Evolutionary conservation across 805 yeast genomes (phyloP).

Genomic region (Candida railenensis): DNA sequence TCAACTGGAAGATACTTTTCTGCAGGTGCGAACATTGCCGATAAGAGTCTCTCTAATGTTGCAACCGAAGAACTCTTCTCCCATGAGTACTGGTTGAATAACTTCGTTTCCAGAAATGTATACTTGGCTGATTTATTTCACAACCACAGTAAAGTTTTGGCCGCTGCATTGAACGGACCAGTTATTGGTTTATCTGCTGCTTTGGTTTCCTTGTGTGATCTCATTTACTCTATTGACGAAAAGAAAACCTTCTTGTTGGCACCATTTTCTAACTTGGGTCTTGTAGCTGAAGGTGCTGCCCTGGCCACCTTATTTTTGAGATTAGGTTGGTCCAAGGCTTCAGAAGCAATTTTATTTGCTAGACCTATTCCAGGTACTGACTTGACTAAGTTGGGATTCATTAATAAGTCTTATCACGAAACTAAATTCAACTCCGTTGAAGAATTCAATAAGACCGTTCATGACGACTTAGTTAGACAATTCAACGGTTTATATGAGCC

Average conservation of each 20-base stretch:
- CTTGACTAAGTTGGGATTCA: constrained; percentile 55
- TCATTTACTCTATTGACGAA: constrained; percentile 65
- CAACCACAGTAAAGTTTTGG: constrained; percentile 68
- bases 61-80: constrained; percentile 32
- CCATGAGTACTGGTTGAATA: constrained; percentile 49
- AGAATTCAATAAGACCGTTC: constrained; percentile 43
- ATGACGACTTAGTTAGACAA: constrained; percentile 29
- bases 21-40: constrained; percentile 78
- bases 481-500: constrained; percentile 45
- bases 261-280: constrained; percentile 81
- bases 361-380: constrained; percentile 63
- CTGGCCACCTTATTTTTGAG: constrained; percentile 66
- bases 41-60: constrained; percentile 27
- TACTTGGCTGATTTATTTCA: constrained; percentile 66
- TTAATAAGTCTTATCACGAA: constrained; percentile 55
- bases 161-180: constrained; percentile 82
- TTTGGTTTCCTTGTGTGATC: constrained; percentile 70
- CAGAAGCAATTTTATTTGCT: constrained; percentile 70
- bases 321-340: constrained; percentile 69
- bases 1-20: constrained; percentile 76
- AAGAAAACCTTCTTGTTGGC: constrained; percentile 57
- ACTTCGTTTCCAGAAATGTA: constrained; percentile 69
- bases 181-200: constrained; percentile 79
- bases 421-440: constrained; percentile 31
- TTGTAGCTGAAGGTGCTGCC: constrained; percentile 80